A percentile compares a stretch with the other conserved stretches of the same genome.
Evolutionary conservation across 306 rosid species (phyloP).

Genomic region (Boehmeria nivea): DNA sequence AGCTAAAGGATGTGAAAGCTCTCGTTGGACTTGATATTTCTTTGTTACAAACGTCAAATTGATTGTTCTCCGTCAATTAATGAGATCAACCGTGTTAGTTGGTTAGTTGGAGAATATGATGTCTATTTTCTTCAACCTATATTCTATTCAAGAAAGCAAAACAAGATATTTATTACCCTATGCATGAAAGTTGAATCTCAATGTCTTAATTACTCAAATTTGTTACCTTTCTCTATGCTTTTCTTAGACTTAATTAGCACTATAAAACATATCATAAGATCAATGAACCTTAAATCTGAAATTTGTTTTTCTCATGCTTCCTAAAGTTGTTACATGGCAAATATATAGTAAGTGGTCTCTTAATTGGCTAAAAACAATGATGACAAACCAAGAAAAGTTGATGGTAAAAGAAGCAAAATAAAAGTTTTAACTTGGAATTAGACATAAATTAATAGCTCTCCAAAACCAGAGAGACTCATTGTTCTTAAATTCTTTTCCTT

Average conservation of each 20-base stretch:
- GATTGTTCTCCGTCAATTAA: background rate
- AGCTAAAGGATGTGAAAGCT: background rate
- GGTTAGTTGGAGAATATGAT: background rate
- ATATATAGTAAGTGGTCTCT: too few species aligned
- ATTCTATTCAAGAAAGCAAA: background rate
- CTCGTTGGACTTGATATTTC: background rate
- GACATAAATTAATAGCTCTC: constrained; percentile 2
- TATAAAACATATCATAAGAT: too few species aligned
- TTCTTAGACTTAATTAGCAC: too few species aligned
- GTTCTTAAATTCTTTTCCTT: background rate
- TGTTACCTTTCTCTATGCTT: too few species aligned
- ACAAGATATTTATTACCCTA: background rate
- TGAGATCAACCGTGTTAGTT: background rate
- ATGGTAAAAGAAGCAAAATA: background rate
- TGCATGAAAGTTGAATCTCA: too few species aligned
- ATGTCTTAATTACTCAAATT: too few species aligned
- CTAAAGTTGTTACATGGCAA: background rate
- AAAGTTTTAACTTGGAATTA: too few species aligned
- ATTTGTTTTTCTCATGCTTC: too few species aligned
- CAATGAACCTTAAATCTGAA: too few species aligned
- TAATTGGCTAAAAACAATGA: too few species aligned
- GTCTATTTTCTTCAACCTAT: background rate
- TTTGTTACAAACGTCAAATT: constrained; percentile 5
- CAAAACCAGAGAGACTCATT: background rate
- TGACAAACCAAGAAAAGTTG: too few species aligned